Evolutionary conservation across 116 monocot genomes (phyloP).

Genomic region (Phalaenopsis hybrid): DNA sequence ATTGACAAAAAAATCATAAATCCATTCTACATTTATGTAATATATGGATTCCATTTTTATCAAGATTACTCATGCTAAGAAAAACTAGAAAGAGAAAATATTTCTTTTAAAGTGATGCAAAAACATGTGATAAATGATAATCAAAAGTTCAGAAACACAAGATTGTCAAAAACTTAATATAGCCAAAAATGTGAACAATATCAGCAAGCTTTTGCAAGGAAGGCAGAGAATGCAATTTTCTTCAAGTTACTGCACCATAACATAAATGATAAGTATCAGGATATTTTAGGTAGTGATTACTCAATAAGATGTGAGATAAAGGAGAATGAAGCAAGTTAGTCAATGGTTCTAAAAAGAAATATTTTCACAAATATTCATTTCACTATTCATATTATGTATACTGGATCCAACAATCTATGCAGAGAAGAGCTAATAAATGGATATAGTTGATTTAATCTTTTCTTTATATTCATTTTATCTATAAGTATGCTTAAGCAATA

Average conservation of each 20-base stretch:
- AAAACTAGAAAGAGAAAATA: background rate
- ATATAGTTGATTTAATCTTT: background rate
- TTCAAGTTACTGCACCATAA: background rate
- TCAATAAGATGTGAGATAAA: background rate
- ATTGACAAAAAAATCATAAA: background rate
- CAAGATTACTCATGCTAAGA: background rate
- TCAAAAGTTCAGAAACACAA: background rate
- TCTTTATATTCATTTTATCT: background rate
- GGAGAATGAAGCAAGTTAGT: background rate
- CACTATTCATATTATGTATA: background rate
- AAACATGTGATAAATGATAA: background rate
- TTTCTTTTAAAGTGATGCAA: background rate
- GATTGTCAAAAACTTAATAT: background rate
- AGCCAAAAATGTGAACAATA: background rate
- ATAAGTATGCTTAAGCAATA: background rate
- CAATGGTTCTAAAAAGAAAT: background rate
- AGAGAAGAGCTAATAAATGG: slow-evolving; percentile 4
- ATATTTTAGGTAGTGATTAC: background rate
- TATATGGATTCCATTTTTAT: background rate
- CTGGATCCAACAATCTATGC: background rate
- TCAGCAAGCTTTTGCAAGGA: background rate
- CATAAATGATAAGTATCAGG: background rate
- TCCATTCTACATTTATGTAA: background rate
- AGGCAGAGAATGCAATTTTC: background rate
- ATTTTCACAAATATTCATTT: background rate